Evolutionary conservation across 257 asterid genomes (phyloP).

Genomic region (Solanum sparsipilum): DNA sequence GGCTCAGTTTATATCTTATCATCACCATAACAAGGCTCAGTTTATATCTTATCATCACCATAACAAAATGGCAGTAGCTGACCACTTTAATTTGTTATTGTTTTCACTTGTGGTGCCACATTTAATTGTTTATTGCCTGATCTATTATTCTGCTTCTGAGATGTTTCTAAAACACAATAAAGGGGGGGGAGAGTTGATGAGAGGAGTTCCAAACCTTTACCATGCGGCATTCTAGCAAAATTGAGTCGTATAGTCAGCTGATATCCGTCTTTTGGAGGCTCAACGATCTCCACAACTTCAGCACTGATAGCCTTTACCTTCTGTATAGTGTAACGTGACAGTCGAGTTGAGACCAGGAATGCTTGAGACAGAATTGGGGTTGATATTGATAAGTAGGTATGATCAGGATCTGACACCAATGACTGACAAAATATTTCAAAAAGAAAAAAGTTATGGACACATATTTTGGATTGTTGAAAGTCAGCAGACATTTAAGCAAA

Average conservation of each 20-base stretch:
- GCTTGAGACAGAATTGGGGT: slow-evolving; percentile 72
- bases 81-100: neutral
- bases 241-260: slow-evolving; percentile 60
- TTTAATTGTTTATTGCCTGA: neutral
- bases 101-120: neutral
- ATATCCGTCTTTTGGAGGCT: slow-evolving; percentile 62
- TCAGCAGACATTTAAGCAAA: neutral
- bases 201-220: slow-evolving; percentile 41
- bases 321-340: slow-evolving; percentile 44
- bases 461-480: neutral
- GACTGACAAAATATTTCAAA: slow-evolving; percentile 25
- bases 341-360: slow-evolving; percentile 27
- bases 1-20: neutral
- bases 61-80: neutral
- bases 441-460: neutral
- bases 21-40: neutral
- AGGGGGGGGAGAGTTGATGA: neutral
- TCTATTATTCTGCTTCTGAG: neutral
- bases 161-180: neutral
- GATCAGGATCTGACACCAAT: slow-evolving; percentile 45
- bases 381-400: slow-evolving; percentile 59
- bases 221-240: slow-evolving; percentile 32
- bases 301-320: slow-evolving; percentile 57
- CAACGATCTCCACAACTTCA: slow-evolving; percentile 40
- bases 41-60: neutral